Evolutionary conservation across 1,139 yeast genomes (phyloP).

Genomic region (Torulaspora globosa): DNA sequence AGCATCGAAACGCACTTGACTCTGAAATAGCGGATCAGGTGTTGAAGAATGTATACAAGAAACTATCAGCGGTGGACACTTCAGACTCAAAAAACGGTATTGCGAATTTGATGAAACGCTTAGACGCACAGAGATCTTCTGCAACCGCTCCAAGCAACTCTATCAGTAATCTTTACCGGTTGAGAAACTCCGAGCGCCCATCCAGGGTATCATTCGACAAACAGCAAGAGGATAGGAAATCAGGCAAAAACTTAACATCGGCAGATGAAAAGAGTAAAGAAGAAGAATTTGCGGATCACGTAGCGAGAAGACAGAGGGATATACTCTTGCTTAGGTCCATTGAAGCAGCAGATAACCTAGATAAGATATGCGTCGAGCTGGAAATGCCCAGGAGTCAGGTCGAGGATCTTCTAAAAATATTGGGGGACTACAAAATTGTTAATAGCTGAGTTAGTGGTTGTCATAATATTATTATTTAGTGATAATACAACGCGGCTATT

Average conservation of each 20-base stretch:
- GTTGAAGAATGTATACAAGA: constrained; percentile 29
- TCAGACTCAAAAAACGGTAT: constrained; percentile 3
- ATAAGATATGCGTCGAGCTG: constrained; percentile 68
- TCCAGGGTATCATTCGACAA: constrained; percentile 31
- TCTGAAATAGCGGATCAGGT: constrained; percentile 31
- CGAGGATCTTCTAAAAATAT: constrained; percentile 44
- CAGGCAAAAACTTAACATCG: constrained; percentile 5
- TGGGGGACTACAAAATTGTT: constrained; percentile 39
- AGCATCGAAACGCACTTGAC: constrained; percentile 7
- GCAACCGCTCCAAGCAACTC: constrained; percentile 10
- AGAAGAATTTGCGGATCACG: constrained; percentile 22
- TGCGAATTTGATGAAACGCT: constrained; percentile 11
- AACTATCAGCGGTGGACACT: constrained; percentile 19
- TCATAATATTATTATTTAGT: constrained; percentile 7
- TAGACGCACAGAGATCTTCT: constrained; percentile 11
- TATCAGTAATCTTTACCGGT: constrained; percentile 7
- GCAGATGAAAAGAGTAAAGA: constrained; percentile 23
- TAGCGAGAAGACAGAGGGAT: constrained; percentile 37
- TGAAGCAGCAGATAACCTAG: constrained; percentile 60
- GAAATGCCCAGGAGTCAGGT: constrained; percentile 55
- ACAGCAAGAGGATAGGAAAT: constrained; percentile 11
- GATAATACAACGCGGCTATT: constrained; percentile 9
- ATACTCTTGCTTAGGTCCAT: constrained; percentile 45
- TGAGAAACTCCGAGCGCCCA: constrained; percentile 16
- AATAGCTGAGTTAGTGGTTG: constrained; percentile 28